Evolutionary conservation across 2,329 filamentous ascomycete species (phyloP).

Genomic region (Blastomyces parvus): DNA sequence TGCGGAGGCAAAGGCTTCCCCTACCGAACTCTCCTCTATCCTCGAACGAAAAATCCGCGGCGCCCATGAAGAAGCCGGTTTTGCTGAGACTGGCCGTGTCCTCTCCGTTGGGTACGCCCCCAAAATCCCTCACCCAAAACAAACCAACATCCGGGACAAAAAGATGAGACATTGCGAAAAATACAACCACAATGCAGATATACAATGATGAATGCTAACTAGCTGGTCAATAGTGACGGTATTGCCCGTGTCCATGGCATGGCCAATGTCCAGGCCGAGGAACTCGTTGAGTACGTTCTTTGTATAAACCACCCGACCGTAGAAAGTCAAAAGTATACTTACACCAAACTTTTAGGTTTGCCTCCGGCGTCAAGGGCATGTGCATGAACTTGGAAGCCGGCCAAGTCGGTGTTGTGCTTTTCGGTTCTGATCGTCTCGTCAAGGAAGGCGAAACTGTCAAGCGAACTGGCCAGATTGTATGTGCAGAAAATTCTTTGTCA

Average conservation of each 20-base stretch:
- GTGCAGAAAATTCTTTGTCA: slow-evolving; percentile 30
- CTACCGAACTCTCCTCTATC: slow-evolving; percentile 98
- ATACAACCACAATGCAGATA: neutral
- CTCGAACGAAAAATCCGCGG: slow-evolving; percentile 98
- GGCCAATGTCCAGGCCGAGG: slow-evolving; percentile 99
- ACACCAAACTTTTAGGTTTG: slow-evolving; percentile 58
- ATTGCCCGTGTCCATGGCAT: slow-evolving; percentile 99
- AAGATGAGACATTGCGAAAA: slow-evolving; percentile 16
- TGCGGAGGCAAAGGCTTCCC: slow-evolving; percentile 84
- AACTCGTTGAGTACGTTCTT: slow-evolving; percentile 90
- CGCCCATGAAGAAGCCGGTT: slow-evolving; percentile 90
- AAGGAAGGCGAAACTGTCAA: slow-evolving; percentile 99
- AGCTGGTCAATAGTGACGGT: slow-evolving; percentile 68
- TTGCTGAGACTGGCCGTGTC: slow-evolving; percentile 98
- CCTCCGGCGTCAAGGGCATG: slow-evolving; percentile 99
- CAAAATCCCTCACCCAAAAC: slow-evolving; percentile 14
- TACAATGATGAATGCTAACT: slow-evolving; percentile 1
- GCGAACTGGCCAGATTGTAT: slow-evolving; percentile 98
- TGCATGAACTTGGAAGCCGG: slow-evolving; percentile 99
- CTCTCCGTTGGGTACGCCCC: slow-evolving; percentile 90
- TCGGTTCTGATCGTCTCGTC: slow-evolving; percentile 99
- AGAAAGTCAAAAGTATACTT: slow-evolving; percentile 19
- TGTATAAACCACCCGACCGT: slow-evolving; percentile 15
- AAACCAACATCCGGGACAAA: slow-evolving; percentile 15
- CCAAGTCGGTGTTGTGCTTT: slow-evolving; percentile 99